Conservation (phyloP, 805 yeast genomes). For the Myxozyma neglecta region DNA sequence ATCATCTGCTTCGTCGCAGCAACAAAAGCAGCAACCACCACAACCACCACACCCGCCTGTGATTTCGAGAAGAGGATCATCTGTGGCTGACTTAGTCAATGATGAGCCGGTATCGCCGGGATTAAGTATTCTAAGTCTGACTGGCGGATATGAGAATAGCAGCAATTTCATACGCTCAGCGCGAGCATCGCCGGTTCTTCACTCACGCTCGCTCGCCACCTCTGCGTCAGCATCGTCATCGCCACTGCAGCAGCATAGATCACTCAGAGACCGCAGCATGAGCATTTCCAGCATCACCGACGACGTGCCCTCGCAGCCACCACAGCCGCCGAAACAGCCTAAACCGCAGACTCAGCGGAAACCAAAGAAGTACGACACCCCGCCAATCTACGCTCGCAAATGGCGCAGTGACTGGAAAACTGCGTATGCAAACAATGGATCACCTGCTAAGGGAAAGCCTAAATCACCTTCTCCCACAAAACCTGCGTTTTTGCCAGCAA, state of each 20-base stretch:
- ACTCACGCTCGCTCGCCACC: not conserved
- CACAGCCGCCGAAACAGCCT: not conserved
- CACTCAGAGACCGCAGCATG: constrained; percentile 20
- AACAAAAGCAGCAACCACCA: not conserved
- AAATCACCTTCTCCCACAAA: constrained; percentile 35
- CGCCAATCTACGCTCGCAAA: constrained; percentile 80
- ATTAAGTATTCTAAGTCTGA: not conserved
- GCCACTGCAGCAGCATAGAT: not conserved
- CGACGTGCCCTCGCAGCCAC: not conserved
- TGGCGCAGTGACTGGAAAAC: constrained; percentile 50
- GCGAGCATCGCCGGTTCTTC: not conserved
- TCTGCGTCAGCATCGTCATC: constrained; percentile 7
- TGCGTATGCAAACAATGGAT: constrained; percentile 17
- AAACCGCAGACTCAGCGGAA: constrained; percentile 38
- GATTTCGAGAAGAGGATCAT: constrained; percentile 11
- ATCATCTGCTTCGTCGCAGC: not conserved
- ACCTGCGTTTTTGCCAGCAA: too few species aligned
- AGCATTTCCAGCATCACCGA: constrained; percentile 23
- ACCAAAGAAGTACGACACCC: constrained; percentile 62
- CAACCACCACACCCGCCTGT: constrained; percentile 5
- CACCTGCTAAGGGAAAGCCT: not conserved
- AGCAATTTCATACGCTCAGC: not conserved
- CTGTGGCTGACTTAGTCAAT: constrained; percentile 18
- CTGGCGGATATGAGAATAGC: not conserved
- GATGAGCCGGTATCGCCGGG: constrained; percentile 7